Evolutionary conservation across 345 rosid genomes (phyloP), one percentile per base, ranked within the genome.

Genomic region (Eucalyptus erythrocorys): DNA sequence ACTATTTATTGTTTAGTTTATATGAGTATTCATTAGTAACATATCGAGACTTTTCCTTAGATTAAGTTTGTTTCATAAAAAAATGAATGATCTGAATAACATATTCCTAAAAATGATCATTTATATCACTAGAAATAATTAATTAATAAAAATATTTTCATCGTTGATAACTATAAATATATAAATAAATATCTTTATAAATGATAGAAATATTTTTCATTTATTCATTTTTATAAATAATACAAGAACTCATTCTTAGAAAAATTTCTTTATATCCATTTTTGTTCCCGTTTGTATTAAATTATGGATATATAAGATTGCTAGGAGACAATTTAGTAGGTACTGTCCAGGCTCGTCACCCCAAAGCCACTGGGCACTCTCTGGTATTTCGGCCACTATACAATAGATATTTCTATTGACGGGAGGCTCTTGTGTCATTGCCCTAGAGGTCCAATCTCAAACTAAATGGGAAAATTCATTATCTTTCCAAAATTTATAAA

Each of bases 151-250:
- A 30, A 30, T 64, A 30, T 64, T 64, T 37, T 71, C 14, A 21
- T 37, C 1, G 0, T 37, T 13, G 22, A 37, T 40, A 71, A 71
- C 1, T 19, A 37, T 10, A 21, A 37, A 10, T 40, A 5, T 21
- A 2, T 21, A 37, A 11, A 11, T 10, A 19, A 11, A 11, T 10
- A 19, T 71, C 11, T 37, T 37, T 4, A 4, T 17, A 71, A 37
- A 71, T 13, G 7, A 19, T 37, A 2, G 1, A 21, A 34, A 27
- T 61, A 27, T 13, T 30, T 61, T 61, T 1, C 4, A 0, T 64
- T 64, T 2, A 14, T 64, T 64, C 10, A 64, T n/a, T n/a, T n/a
- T n/a, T n/a, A n/a, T 13, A 61, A 1, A 3, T 6, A n/a, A 6
- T 13, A 13, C 3, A 7, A 61, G 30, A 30, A 13, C 6, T 30